phyloP scores from a whole-genome alignment of 208 protist genomes.

The Dictyostelium gargantuum region DNA sequence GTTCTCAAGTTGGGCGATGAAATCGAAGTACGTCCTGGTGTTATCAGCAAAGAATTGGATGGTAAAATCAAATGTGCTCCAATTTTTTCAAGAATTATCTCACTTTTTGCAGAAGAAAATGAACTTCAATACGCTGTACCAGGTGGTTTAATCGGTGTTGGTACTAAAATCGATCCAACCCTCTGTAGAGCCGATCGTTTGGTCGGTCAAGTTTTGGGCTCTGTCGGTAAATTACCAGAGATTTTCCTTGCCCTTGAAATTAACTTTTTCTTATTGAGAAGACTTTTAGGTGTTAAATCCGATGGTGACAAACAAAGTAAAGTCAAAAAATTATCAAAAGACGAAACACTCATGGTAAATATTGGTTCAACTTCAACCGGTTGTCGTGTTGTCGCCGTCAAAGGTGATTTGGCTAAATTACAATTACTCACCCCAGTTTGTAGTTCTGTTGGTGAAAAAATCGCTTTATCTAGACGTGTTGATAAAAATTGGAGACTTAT shows the following conservation, averaged over 20 bases:
- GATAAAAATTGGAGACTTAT: slow-evolving; percentile 97
- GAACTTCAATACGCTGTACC: slow-evolving; percentile 98
- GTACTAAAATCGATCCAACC: slow-evolving; percentile 99
- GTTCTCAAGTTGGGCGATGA: slow-evolving; percentile 97
- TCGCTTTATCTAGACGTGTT: slow-evolving; percentile 96
- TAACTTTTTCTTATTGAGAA: slow-evolving; percentile 96
- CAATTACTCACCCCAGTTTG: slow-evolving; percentile 97
- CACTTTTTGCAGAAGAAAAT: slow-evolving; percentile 98
- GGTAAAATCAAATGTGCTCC: slow-evolving; percentile 95
- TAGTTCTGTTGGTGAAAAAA: slow-evolving; percentile 96
- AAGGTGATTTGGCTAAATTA: slow-evolving; percentile 96
- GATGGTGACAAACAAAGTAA: slow-evolving; percentile 86
- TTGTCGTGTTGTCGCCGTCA: slow-evolving; percentile 93
- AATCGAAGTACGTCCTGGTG: slow-evolving; percentile 99
- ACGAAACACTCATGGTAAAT: slow-evolving; percentile 99
- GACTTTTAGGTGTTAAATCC: slow-evolving; percentile 93
- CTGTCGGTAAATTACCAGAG: slow-evolving; percentile 91
- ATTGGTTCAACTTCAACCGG: slow-evolving; percentile 99
- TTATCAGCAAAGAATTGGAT: slow-evolving; percentile 89
- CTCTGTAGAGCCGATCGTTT: slow-evolving; percentile 97
- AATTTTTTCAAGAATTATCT: slow-evolving; percentile 94
- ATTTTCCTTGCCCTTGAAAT: slow-evolving; percentile 98
- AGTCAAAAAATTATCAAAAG: slow-evolving; percentile 92
- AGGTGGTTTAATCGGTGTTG: slow-evolving; percentile 99
- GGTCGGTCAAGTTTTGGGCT: slow-evolving; percentile 85